Evolutionary conservation across 2,329 filamentous ascomycete genomes (phyloP).

Genomic region (Neopestalotiopsis rosae): DNA sequence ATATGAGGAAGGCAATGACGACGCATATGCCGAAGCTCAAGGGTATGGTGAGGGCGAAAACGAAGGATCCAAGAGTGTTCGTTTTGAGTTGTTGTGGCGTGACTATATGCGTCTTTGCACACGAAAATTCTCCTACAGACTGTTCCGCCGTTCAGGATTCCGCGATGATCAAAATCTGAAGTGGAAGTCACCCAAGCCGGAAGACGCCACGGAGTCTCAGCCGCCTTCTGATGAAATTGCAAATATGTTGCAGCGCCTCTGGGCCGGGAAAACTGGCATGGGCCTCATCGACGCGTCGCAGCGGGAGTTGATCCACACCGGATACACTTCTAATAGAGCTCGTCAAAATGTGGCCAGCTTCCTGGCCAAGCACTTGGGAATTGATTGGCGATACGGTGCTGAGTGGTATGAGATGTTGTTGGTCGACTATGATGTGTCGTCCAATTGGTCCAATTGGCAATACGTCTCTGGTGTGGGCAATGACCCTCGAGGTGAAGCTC

Average conservation of each 20-base stretch:
- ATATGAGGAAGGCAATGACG: conserved; percentile 69
- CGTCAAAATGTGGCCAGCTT: conserved; percentile 80
- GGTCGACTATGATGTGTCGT: conserved; percentile 76
- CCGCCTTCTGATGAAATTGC: conserved; percentile 48
- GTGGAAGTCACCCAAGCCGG: conserved; percentile 53
- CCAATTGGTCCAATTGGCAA: conserved; percentile 85
- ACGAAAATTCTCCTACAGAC: conserved; percentile 67
- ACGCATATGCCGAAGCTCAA: conserved; percentile 42
- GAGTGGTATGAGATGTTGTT: conserved; percentile 83
- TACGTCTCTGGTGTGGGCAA: conserved; percentile 82
- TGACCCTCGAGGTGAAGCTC: conserved; percentile 71
- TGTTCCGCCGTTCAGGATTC: conserved; percentile 72
- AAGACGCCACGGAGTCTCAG: conserved; percentile 40
- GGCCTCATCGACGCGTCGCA: conserved; percentile 80
- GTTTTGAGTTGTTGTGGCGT: conserved; percentile 78
- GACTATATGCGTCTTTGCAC: conserved; percentile 83
- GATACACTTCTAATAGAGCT: conserved; percentile 78
- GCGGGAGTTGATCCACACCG: conserved; percentile 75
- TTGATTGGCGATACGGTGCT: conserved; percentile 82
- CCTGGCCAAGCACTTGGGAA: conserved; percentile 71
- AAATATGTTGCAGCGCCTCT: conserved; percentile 61
- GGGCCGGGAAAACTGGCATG: conserved; percentile 73
- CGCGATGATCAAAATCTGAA: conserved; percentile 48
- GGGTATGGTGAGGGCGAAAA: conserved; percentile 76
- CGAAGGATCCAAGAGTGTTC: conserved; percentile 70